Percentiles rank a stretch among this genome's conserved stretches.
These are phyloP conservation scores for Pyrenophora tritici-repentis DNA, from an alignment of 2,329 filamentous ascomycete species.

Conservation along the genomic window DNA sequence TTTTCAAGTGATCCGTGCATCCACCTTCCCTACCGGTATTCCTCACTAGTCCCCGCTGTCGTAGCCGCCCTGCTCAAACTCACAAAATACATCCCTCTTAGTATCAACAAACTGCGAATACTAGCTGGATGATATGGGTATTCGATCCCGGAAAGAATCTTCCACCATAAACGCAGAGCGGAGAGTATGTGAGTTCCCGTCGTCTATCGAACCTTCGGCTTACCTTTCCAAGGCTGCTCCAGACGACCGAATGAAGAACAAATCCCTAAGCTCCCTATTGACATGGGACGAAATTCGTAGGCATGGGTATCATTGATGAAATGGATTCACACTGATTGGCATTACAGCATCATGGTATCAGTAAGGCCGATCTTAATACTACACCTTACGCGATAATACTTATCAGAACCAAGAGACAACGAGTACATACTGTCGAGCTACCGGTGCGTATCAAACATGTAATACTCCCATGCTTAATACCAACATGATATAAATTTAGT, in stretches of 20 bases:
- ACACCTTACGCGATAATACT: neutral
- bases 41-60: too few relatives aligned
- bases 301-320: neutral
- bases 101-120: too few relatives aligned
- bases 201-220: neutral
- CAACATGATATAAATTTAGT: neutral
- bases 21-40: neutral
- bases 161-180: neutral
- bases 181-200: neutral
- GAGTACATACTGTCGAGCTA: constrained; percentile 3
- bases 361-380: neutral
- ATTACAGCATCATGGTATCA: neutral
- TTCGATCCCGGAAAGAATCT: neutral
- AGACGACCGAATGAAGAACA: neutral
- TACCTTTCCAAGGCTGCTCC: neutral
- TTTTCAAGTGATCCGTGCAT: constrained; percentile 2
- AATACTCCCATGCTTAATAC: too few relatives aligned
- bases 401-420: neutral
- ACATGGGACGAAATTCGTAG: constrained; percentile 2
- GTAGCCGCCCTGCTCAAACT: too few relatives aligned
- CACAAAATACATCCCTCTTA: too few relatives aligned
- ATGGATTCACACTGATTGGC: neutral
- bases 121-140: neutral
- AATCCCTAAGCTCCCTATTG: neutral
- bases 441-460: neutral